phyloP scores from a whole-genome alignment of 805 yeast genomes.

The Ogataea trehaloabstinens region DNA sequence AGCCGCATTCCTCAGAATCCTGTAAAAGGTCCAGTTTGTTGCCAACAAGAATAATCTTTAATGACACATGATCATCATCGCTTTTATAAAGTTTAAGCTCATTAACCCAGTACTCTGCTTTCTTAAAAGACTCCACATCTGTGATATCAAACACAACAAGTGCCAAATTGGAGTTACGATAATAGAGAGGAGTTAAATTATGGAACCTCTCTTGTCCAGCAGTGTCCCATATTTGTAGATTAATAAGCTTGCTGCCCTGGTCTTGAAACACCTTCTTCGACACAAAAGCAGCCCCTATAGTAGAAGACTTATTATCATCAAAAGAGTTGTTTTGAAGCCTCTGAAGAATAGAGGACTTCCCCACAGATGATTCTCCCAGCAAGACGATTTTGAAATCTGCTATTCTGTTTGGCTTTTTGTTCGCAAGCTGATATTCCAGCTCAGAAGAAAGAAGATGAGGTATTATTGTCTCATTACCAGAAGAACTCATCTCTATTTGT shows the following conservation, averaged over 20 bases:
- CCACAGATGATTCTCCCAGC: conserved; percentile 56
- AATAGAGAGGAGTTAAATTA: conserved; percentile 80
- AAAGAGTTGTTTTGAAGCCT: conserved; percentile 72
- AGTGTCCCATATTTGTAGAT: conserved; percentile 86
- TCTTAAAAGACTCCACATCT: conserved; percentile 48
- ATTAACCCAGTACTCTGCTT: conserved; percentile 88
- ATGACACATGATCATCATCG: conserved; percentile 21
- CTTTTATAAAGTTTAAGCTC: conserved; percentile 49
- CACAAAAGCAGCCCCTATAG: conserved; percentile 98
- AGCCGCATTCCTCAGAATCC: conserved; percentile 18
- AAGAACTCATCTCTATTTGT: neutral
- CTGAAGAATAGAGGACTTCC: conserved; percentile 74
- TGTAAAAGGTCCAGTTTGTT: conserved; percentile 70
- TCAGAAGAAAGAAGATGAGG: conserved; percentile 13
- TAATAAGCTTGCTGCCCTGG: conserved; percentile 33
- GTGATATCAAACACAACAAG: conserved; percentile 85
- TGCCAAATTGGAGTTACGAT: conserved; percentile 79
- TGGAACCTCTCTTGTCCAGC: conserved; percentile 94
- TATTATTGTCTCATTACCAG: conserved; percentile 14
- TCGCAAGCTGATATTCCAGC: conserved; percentile 2
- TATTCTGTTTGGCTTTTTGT: conserved; percentile 21
- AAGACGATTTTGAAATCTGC: conserved; percentile 36
- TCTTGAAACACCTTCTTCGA: conserved; percentile 64
- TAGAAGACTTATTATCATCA: conserved; percentile 79
- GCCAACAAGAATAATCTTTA: conserved; percentile 61